A percentile compares a stretch with the other conserved stretches of the same genome.
Evolutionary conservation across 1,284 basidiomycete species (phyloP).

Genomic region (Rhodotorula sp.): DNA sequence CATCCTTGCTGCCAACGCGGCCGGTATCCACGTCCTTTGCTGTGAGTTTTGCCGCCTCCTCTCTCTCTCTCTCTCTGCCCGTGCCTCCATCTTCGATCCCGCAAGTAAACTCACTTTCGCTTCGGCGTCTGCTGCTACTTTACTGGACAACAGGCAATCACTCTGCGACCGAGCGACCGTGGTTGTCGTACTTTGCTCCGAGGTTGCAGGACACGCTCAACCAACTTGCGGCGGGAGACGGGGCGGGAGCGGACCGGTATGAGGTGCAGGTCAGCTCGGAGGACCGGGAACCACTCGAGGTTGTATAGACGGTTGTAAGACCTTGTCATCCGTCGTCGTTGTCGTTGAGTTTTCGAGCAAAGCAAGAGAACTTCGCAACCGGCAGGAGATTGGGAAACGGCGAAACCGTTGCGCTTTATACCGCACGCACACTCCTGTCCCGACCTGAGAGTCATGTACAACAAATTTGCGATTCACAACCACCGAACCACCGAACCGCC

Average conservation of each 20-base stretch:
- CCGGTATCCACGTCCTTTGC: constrained; percentile 36
- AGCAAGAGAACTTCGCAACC: too few relatives aligned
- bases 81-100: neutral
- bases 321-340: too few relatives aligned
- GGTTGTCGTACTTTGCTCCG: constrained; percentile 34
- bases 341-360: too few relatives aligned
- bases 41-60: constrained; percentile 14
- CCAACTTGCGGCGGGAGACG: neutral
- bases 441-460: too few relatives aligned
- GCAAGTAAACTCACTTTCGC: neutral
- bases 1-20: constrained; percentile 32
- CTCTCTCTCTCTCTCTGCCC: neutral
- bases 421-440: too few relatives aligned
- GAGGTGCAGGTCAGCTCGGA: constrained; percentile 26
- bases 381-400: too few relatives aligned
- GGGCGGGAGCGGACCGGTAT: constrained; percentile 6
- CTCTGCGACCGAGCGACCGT: constrained; percentile 39
- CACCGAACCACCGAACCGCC: too few relatives aligned
- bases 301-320: constrained; percentile 21
- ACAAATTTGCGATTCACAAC: neutral
- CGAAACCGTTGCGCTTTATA: too few relatives aligned
- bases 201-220: constrained; percentile 28
- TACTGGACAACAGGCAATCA: constrained; percentile 36
- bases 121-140: too few relatives aligned
- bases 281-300: constrained; percentile 35